These are phyloP conservation scores for Alnus rubra DNA, from an alignment of 306 rosid species.

Conservation along the genomic window DNA sequence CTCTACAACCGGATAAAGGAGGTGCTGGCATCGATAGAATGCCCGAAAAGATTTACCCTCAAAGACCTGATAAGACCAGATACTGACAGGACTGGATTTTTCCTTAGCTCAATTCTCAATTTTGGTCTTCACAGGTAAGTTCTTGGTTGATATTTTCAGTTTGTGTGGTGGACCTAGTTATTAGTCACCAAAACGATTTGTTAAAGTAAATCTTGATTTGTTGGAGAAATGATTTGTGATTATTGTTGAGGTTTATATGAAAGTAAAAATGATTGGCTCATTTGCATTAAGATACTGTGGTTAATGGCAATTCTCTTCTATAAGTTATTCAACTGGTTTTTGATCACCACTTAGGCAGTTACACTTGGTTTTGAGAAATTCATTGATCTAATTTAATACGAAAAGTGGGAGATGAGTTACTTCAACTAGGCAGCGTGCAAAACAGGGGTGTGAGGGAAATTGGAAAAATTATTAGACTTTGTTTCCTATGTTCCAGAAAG, in stretches of 20 bases:
- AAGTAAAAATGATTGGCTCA: background rate
- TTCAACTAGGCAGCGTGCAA: too few relatives aligned
- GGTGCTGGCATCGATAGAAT: conserved; percentile 48
- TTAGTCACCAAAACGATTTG: background rate
- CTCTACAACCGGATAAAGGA: conserved; percentile 55
- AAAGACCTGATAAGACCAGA: conserved; percentile 70
- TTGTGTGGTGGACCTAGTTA: background rate
- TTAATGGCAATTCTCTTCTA: background rate
- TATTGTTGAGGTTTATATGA: background rate
- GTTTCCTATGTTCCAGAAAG: background rate
- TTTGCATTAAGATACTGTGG: background rate
- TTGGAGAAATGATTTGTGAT: background rate
- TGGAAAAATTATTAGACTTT: background rate
- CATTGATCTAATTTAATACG: too few relatives aligned
- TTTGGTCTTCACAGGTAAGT: conserved; percentile 61
- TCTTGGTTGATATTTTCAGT: background rate
- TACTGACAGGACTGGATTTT: conserved; percentile 50
- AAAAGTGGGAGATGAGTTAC: too few relatives aligned
- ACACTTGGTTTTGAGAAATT: too few relatives aligned
- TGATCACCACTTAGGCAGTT: too few relatives aligned
- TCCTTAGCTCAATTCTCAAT: conserved; percentile 74
- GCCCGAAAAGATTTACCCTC: conserved; percentile 58
- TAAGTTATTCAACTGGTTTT: too few relatives aligned
- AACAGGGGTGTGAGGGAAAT: background rate
- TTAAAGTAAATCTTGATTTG: background rate